Evolutionary conservation across 805 yeast genomes (phyloP).

Genomic region (Yarrowia keelungensis): DNA sequence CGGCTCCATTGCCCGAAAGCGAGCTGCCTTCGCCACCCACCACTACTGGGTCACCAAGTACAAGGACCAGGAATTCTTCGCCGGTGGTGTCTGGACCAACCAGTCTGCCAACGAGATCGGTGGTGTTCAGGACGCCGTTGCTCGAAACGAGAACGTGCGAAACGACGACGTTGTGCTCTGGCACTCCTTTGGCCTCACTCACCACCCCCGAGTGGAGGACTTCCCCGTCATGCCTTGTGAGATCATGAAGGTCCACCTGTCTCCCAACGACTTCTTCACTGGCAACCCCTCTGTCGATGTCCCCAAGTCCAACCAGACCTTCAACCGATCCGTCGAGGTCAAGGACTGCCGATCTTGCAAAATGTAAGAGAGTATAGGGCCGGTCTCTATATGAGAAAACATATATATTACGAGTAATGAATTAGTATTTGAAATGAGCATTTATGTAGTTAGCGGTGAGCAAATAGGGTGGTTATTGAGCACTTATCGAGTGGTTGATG

Average conservation of each 20-base stretch:
- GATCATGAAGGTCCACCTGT: conserved; percentile 68
- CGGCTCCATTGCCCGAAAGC: conserved; percentile 67
- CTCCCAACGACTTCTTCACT: conserved; percentile 77
- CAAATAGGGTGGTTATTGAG: not conserved
- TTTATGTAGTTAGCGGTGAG: not conserved
- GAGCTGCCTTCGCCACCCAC: conserved; percentile 79
- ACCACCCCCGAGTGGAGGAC: conserved; percentile 82
- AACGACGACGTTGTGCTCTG: conserved; percentile 78
- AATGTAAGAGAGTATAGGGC: conserved; percentile 27
- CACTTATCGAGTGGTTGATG: not conserved
- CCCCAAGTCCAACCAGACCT: conserved; percentile 70
- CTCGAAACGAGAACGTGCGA: conserved; percentile 66
- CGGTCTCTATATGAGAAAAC: conserved; percentile 20
- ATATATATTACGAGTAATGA: conserved; percentile 24
- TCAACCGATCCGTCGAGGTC: conserved; percentile 64
- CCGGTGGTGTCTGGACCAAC: conserved; percentile 87
- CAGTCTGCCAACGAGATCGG: conserved; percentile 78
- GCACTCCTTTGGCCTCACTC: conserved; percentile 84
- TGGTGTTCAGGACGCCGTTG: conserved; percentile 72
- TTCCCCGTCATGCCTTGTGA: conserved; percentile 93
- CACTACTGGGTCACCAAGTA: conserved; percentile 85
- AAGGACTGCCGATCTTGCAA: conserved; percentile 45
- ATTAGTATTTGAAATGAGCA: not conserved
- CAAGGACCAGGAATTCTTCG: conserved; percentile 71
- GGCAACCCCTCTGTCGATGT: conserved; percentile 79